Percentiles rank a stretch among this genome's conserved stretches.
Conservation (phyloP, 2,329 filamentous ascomycete species). For the Cordyceps cateniannulata region DNA sequence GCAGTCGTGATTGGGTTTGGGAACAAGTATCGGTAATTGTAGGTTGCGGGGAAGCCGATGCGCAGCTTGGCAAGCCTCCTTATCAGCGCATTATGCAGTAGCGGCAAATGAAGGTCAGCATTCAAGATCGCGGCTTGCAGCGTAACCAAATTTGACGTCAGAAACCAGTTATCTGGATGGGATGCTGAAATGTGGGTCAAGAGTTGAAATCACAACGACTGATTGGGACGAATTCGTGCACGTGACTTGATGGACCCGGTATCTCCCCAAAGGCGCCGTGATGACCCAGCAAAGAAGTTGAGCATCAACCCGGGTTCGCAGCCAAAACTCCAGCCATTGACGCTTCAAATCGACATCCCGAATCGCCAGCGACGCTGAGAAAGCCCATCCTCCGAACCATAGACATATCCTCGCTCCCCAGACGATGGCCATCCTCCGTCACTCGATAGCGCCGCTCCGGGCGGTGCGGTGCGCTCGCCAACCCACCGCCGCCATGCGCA, state of each 20-base stretch:
- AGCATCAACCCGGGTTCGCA: conserved; percentile 3
- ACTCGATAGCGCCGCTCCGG: conserved; percentile 30
- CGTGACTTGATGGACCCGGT: conserved; percentile 7
- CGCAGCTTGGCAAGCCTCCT: neutral
- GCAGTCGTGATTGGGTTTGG: neutral
- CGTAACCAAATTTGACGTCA: conserved; percentile 5
- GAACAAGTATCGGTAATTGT: neutral
- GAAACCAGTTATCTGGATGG: neutral
- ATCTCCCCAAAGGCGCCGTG: neutral
- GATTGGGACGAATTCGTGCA: neutral
- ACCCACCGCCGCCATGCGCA: conserved; percentile 24
- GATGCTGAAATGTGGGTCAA: neutral
- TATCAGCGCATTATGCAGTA: neutral
- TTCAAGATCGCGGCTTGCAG: neutral
- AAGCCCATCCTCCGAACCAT: conserved; percentile 10
- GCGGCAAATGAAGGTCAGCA: neutral
- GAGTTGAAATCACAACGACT: neutral
- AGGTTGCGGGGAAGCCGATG: neutral
- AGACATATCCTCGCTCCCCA: neutral
- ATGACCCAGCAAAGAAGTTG: conserved; percentile 4
- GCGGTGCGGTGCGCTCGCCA: conserved; percentile 32
- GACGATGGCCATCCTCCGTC: conserved; percentile 30
- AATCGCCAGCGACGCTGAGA: conserved; percentile 15
- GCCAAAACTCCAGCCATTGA: conserved; percentile 22
- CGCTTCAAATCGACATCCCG: conserved; percentile 20